Evolutionary conservation across 257 asterid species (phyloP).

Genomic region (Nemophila menziesii): DNA sequence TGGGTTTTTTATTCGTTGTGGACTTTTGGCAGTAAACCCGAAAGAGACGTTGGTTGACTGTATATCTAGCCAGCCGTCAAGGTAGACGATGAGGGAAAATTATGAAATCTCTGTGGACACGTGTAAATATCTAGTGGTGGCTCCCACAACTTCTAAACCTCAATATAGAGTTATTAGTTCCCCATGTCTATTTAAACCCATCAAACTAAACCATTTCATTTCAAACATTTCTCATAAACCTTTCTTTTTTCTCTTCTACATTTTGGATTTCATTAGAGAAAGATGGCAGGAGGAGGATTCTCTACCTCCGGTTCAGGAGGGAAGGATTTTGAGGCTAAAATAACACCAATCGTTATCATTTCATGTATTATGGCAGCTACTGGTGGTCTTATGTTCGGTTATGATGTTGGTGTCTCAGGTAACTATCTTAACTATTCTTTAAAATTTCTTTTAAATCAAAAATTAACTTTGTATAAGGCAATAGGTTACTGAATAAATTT

Average conservation of each 20-base stretch:
- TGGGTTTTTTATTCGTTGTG: no score
- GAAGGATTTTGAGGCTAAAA: constrained; percentile 60
- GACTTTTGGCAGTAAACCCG: no score
- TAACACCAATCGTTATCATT: constrained; percentile 63
- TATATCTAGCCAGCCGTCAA: constrained; percentile 27
- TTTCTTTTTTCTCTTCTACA: not conserved
- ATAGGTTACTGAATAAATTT: no score
- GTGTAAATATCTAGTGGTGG: constrained; percentile 24
- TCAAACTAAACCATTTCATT: not conserved
- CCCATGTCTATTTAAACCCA: constrained; percentile 21
- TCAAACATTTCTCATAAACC: constrained; percentile 3
- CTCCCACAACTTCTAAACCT: not conserved
- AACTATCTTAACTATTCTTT: not conserved
- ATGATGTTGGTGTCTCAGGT: constrained; percentile 77
- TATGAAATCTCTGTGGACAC: constrained; percentile 15
- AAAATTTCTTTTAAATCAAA: no score
- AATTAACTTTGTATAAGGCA: no score
- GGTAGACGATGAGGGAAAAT: constrained; percentile 6
- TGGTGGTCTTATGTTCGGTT: constrained; percentile 89
- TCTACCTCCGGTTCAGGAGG: constrained; percentile 40
- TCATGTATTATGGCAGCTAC: constrained; percentile 83
- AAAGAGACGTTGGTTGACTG: constrained; percentile 40
- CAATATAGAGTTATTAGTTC: not conserved
- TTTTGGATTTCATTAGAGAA: not conserved
- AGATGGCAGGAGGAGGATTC: constrained; percentile 68